A percentile compares a stretch with the other conserved stretches of the same genome.
These are phyloP conservation scores for Pontederia crassipes DNA, from an alignment of 176 grass and related monocot genomes.

Conservation along the genomic window DNA sequence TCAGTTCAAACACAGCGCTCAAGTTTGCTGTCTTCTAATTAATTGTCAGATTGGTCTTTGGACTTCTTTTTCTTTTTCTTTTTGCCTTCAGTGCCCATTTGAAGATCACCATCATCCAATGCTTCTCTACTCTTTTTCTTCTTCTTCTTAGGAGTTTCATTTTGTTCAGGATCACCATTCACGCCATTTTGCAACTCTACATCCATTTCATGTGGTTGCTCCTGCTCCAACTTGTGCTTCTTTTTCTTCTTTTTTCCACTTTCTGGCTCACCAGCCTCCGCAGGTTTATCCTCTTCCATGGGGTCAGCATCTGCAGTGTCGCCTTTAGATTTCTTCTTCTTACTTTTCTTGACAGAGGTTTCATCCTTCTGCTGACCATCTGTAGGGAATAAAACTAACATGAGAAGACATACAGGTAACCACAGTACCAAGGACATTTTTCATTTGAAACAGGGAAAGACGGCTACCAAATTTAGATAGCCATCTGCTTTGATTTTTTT, in stretches of 20 bases:
- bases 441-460: no score
- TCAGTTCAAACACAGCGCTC: no score
- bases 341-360: constrained; percentile 10
- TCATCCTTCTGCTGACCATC: constrained; percentile 4
- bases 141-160: constrained; percentile 35
- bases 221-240: constrained; percentile 20
- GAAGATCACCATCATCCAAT: constrained; percentile 16
- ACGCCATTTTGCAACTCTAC: neutral
- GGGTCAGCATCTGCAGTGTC: neutral
- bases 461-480: no score
- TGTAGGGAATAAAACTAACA: neutral
- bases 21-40: no score
- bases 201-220: constrained; percentile 8
- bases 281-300: constrained; percentile 1
- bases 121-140: constrained; percentile 27
- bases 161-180: constrained; percentile 14
- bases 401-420: no score
- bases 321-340: constrained; percentile 29
- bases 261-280: neutral
- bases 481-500: no score
- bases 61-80: constrained; percentile 36
- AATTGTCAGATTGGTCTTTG: constrained; percentile 1
- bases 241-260: constrained; percentile 26
- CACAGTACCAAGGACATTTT: no score
- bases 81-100: constrained; percentile 27